Evolutionary conservation across 2,329 filamentous ascomycete genomes (phyloP).

Genomic region (Westerdykella aurantiaca): DNA sequence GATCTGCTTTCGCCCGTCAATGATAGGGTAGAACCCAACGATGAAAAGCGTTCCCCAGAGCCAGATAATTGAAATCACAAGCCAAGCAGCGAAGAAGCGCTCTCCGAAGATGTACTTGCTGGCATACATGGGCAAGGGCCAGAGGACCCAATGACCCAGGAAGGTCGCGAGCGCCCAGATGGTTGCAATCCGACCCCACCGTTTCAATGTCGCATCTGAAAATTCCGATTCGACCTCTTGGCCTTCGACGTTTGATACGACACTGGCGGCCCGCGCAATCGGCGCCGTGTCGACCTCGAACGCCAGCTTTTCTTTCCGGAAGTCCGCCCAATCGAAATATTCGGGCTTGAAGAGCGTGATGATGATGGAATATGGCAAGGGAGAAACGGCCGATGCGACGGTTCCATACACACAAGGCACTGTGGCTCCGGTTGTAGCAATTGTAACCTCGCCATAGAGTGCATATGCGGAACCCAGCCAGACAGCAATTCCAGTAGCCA

Average conservation of each 20-base stretch:
- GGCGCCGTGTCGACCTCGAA: conserved; percentile 26
- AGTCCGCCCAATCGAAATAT: conserved; percentile 40
- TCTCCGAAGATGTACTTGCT: conserved; percentile 47
- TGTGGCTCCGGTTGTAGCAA: conserved; percentile 45
- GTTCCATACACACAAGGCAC: conserved; percentile 52
- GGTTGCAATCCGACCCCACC: conserved; percentile 45
- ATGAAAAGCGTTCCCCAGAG: conserved; percentile 49
- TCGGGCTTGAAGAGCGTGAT: conserved; percentile 45
- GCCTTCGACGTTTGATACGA: too few relatives aligned
- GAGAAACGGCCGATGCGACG: conserved; percentile 42
- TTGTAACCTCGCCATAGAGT: conserved; percentile 45
- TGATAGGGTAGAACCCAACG: conserved; percentile 46
- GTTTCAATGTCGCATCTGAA: conserved; percentile 34
- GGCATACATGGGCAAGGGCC: conserved; percentile 53
- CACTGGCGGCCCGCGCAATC: neutral
- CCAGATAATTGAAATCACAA: conserved; percentile 50
- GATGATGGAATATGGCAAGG: conserved; percentile 41
- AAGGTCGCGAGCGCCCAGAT: conserved; percentile 48
- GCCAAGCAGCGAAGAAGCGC: conserved; percentile 48
- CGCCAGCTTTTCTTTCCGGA: conserved; percentile 39
- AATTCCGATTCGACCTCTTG: neutral
- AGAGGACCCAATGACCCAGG: conserved; percentile 50
- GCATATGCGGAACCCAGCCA: conserved; percentile 48
- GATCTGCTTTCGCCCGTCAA: conserved; percentile 43
- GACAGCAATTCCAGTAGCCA: conserved; percentile 48